Base-by-base conservation (phyloP, 441 rosid species). In the Breynia disticha region DNA sequence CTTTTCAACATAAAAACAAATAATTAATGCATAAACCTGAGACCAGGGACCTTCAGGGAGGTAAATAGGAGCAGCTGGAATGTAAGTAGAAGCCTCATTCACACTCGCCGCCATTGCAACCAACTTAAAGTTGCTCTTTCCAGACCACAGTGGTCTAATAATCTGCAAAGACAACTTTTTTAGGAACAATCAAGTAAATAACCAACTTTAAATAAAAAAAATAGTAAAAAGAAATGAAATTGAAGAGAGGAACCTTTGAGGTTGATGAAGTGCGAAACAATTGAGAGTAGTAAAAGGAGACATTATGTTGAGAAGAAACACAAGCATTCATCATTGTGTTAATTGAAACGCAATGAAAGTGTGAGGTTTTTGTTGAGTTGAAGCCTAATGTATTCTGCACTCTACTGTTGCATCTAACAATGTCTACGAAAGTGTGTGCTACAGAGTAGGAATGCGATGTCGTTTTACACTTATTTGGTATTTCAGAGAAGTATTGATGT, bases 11-110 rank as follows among this genome's bases (percentile, higher is more conserved):
- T 11, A 21, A 16, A 19, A 5, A 2, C 7, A 28, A 32, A 13
- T 46, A 28, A 4, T 41, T 56, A 7, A 56, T 47, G 12, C 19
- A 24, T 61, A 52, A 18, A 82, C 97, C 95, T 85, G 82, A 69
- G 79, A 79, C 96, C 95, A 87, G 16, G 86, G 81, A 1, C 96
- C 95, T 46, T 85, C 76, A 24, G 99, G 89, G 56, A 89, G 79
- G 19, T 79, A 65, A 67, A 89, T 85, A 0, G 97, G 96, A 72
- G 97, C 99, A 0, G 94, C 82, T 2, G 95, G 82, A 48, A 83
- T 80, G 57, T 67, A 67, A 70, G 57, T 68, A 20, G 87, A 68
- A 19, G 79, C 76, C 62, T 77, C 87, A 49, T 66, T 77, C 39
- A 63, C 38, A 47, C 22, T 67, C 0, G 82, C 59, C 11, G 77